Conservation (phyloP, 2,329 filamentous ascomycete species). For the Fusarium sp. region DNA sequence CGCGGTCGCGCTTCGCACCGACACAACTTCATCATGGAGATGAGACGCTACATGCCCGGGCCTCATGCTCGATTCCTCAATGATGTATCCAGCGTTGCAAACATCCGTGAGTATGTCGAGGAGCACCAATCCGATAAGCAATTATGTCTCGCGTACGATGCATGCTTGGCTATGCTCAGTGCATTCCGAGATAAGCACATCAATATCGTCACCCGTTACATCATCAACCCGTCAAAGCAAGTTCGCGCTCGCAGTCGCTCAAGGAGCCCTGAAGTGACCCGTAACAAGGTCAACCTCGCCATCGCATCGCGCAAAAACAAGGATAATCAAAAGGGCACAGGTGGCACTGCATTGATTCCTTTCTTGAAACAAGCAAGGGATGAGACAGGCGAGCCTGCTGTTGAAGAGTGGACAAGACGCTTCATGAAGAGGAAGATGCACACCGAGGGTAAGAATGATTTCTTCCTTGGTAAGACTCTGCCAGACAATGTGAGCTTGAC, state of each 20-base stretch:
- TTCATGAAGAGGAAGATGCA: conserved; percentile 67
- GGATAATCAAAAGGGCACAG: conserved; percentile 83
- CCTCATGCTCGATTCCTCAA: conserved; percentile 89
- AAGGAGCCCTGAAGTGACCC: conserved; percentile 65
- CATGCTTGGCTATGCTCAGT: conserved; percentile 78
- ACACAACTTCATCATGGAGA: conserved; percentile 94
- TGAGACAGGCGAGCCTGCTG: conserved; percentile 92
- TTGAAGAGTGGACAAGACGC: conserved; percentile 71
- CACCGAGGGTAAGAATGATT: conserved; percentile 64
- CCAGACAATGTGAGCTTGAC: conserved; percentile 53
- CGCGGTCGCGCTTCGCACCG: conserved; percentile 55
- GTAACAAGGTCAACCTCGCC: conserved; percentile 70
- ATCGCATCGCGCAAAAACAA: conserved; percentile 64
- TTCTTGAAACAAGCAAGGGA: conserved; percentile 97
- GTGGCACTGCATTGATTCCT: conserved; percentile 91
- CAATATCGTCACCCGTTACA: conserved; percentile 94
- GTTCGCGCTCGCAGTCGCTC: conserved; percentile 73
- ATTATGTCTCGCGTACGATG: conserved; percentile 86
- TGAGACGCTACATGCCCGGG: conserved; percentile 97
- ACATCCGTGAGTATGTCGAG: conserved; percentile 87
- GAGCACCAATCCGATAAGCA: conserved; percentile 68
- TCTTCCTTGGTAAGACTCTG: conserved; percentile 67
- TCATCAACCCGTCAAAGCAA: conserved; percentile 87
- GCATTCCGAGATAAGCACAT: conserved; percentile 92
- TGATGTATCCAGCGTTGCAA: conserved; percentile 81